Evolutionary conservation across 164 flowering plant genomes (phyloP).

Genomic region (Cinnamomum micranthum): DNA sequence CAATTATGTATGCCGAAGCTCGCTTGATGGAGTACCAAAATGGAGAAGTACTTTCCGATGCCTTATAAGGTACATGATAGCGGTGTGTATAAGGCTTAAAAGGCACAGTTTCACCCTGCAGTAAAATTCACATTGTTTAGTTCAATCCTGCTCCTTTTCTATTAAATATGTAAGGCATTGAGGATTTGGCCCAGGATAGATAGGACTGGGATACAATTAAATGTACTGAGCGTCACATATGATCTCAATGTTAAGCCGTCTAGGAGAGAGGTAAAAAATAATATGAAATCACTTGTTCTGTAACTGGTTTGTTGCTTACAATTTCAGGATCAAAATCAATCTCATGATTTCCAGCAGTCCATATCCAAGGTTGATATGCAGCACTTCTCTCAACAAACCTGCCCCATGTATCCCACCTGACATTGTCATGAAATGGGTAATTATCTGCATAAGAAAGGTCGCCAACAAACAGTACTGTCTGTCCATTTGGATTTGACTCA

Average conservation of each 20-base stretch:
- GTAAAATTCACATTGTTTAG: background rate
- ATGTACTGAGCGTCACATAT: too few species aligned
- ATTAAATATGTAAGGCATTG: too few species aligned
- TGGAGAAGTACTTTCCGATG: constrained; percentile 26
- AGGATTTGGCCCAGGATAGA: too few species aligned
- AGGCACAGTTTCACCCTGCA: constrained; percentile 33
- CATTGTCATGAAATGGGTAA: constrained; percentile 28
- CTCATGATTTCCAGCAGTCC: constrained; percentile 49
- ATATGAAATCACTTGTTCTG: too few species aligned
- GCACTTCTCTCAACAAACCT: constrained; percentile 34
- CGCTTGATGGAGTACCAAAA: constrained; percentile 41
- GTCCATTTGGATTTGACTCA: constrained; percentile 26
- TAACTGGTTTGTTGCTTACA: constrained; percentile 16
- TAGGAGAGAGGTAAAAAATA: too few species aligned
- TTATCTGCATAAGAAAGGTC: constrained; percentile 44
- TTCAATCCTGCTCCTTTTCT: background rate
- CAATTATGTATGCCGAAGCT: constrained; percentile 38
- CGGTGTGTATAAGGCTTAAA: constrained; percentile 32
- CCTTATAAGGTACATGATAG: constrained; percentile 27
- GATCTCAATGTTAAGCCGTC: too few species aligned
- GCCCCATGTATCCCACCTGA: constrained; percentile 44
- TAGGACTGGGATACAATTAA: too few species aligned
- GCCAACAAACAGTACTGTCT: constrained; percentile 34
- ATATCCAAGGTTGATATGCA: constrained; percentile 49
- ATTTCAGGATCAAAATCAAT: constrained; percentile 36